These are phyloP conservation scores for Fraxinus baroniana DNA, from an alignment of 305 asterid genomes.

Conservation along the genomic window DNA sequence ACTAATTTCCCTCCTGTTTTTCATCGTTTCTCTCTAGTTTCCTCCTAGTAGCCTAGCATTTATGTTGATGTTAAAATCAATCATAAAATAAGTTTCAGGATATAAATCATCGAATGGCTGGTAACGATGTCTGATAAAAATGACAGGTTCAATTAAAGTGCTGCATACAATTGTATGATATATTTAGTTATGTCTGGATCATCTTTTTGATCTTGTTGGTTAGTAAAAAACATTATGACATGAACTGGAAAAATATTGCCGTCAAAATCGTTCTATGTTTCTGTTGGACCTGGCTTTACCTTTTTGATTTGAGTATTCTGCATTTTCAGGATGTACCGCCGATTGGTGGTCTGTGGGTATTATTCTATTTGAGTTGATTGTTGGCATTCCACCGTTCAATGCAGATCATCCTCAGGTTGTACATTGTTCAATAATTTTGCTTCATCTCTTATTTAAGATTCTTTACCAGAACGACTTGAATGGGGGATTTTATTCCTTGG, in stretches of 20 bases:
- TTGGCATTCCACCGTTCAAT: constrained; percentile 98
- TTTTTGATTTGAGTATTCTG: constrained; percentile 19
- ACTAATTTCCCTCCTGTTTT: neutral
- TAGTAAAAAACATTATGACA: neutral
- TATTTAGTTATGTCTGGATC: neutral
- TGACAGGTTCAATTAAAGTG: neutral
- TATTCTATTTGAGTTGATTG: constrained; percentile 91
- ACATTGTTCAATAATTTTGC: constrained; percentile 15
- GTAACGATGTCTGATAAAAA: neutral
- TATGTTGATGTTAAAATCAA: neutral
- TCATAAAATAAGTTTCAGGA: neutral
- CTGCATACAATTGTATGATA: neutral
- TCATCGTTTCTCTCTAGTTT: neutral
- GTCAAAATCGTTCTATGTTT: neutral
- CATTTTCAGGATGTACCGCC: constrained; percentile 77
- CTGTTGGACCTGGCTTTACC: neutral
- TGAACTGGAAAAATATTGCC: neutral
- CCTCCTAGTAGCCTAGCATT: neutral
- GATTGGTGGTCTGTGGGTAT: constrained; percentile 99
- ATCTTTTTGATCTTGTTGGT: neutral
- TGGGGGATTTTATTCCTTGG: neutral
- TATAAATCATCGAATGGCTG: neutral
- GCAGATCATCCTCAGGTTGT: constrained; percentile 99
- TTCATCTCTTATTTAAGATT: neutral
- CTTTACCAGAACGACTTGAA: neutral